Base-by-base conservation (phyloP, 345 rosid genomes). In the Jatropha curcas region DNA sequence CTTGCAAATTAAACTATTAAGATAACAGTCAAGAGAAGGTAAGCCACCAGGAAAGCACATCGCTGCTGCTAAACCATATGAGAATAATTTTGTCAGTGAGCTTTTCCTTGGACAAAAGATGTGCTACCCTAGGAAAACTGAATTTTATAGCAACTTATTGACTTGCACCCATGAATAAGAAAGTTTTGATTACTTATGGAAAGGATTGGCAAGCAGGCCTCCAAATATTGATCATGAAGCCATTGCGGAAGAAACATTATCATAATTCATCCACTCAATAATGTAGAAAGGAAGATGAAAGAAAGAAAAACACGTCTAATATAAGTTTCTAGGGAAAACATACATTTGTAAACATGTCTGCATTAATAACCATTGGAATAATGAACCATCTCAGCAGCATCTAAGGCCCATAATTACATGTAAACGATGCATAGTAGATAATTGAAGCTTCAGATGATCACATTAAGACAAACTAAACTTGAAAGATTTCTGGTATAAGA, bases 41-140 rank as follows among this genome's bases (percentile, higher is more conserved):
- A 51, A 25, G 14, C 11, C 34, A 35, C 63, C 60, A n/a, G 58
- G 37, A 57, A 30, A 50, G 56, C 10, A 43, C 22, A 33, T 50
- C 43, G 27, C 33, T 11, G 30, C 56, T 45, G 30, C 74, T 45
- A 45, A 67, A 67, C 46, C 60, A 67, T 5, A 17, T 48, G 31
- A n/a, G 45, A 20, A 27, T 33, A 19, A 46, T 28, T 37, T 34
- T 68, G 2, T 6, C 56, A 48, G 7, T 5, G 16, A 12, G 45
- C 41, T 60, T 71, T 48, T 41, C 19, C 46, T 33, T 60, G 43
- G 46, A 28, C 45, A 39, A 41, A 13, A 41, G 12, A 17, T 4
- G 17, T 48, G n/a, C 53, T 17, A 17, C 6, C 3, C 53, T 48
- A 17, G 12, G 51, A 37, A 25, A 63, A 63, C 20, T 43, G 3